phyloP scores from a whole-genome alignment of 2,329 filamentous ascomycete species.

The Rhexocercosporidium sp. region DNA sequence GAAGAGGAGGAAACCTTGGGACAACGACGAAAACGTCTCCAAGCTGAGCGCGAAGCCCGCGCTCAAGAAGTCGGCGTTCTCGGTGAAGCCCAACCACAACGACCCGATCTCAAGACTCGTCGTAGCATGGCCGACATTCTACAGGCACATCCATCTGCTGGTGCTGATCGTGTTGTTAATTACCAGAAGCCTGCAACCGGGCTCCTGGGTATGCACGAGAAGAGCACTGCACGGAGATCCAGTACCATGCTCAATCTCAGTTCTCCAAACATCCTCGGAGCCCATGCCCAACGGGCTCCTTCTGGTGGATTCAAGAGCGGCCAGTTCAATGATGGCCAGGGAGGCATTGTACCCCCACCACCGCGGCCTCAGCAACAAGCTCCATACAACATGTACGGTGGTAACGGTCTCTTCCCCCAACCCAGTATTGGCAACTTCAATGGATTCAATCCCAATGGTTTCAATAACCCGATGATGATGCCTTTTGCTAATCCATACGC shows the following conservation, averaged over 20 bases:
- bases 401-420: conserved; percentile 31
- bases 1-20: conserved; percentile 79
- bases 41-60: conserved; percentile 70
- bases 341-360: conserved; percentile 27
- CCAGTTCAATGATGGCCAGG: conserved; percentile 35
- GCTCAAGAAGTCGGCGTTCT: conserved; percentile 55
- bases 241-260: conserved; percentile 38
- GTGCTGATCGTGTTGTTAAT: conserved; percentile 20
- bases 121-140: conserved; percentile 52
- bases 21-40: conserved; percentile 75
- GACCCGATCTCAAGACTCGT: conserved; percentile 42
- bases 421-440: conserved; percentile 32
- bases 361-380: conserved; percentile 20
- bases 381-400: conserved; percentile 20
- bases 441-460: conserved; percentile 10
- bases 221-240: conserved; percentile 31
- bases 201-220: conserved; percentile 40
- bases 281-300: conserved; percentile 13
- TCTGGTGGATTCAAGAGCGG: conserved; percentile 31
- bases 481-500: conserved; percentile 35
- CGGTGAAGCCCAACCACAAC: conserved; percentile 17
- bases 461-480: conserved; percentile 31
- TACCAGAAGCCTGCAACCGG: conserved; percentile 36
- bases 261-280: conserved; percentile 20
- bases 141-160: conserved; percentile 54